A percentile compares a stretch with the other conserved stretches of the same genome.
Conservation (phyloP, 106 monocot species). For the Dendrobium huoshanense region DNA sequence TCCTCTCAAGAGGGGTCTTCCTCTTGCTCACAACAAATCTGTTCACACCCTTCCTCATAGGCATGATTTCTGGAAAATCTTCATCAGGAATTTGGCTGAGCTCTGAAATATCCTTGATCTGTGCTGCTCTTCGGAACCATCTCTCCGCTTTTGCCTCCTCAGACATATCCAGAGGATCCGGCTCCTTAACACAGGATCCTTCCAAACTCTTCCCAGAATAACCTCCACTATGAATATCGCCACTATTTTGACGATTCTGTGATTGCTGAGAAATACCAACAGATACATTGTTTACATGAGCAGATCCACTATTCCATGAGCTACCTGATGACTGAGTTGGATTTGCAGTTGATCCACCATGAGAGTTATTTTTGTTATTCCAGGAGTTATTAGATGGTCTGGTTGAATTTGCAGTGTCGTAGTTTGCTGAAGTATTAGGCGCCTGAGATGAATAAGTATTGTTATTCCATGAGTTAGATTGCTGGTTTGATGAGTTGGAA, state of each 20-base stretch:
- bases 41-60: constrained; percentile 95
- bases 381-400: neutral
- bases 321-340: neutral
- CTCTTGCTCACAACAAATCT: constrained; percentile 95
- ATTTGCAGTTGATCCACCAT: neutral
- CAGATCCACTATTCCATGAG: neutral
- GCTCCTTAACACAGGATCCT: constrained; percentile 77
- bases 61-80: constrained; percentile 98
- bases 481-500: neutral
- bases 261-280: constrained; percentile 6
- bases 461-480: constrained; percentile 5
- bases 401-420: neutral
- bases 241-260: constrained; percentile 3
- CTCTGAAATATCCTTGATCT: constrained; percentile 95
- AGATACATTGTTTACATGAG: neutral
- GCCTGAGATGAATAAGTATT: neutral
- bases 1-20: constrained; percentile 90
- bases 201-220: constrained; percentile 85
- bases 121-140: constrained; percentile 91
- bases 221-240: constrained; percentile 14
- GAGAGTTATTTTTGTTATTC: neutral
- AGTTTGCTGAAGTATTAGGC: neutral
- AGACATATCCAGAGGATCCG: constrained; percentile 95
- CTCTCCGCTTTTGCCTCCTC: constrained; percentile 98
- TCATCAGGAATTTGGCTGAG: constrained; percentile 90